A percentile compares a stretch with the other conserved stretches of the same genome.
Conservation (phyloP, 768 basidiomycete genomes). For the Trametes meyenii region DNA sequence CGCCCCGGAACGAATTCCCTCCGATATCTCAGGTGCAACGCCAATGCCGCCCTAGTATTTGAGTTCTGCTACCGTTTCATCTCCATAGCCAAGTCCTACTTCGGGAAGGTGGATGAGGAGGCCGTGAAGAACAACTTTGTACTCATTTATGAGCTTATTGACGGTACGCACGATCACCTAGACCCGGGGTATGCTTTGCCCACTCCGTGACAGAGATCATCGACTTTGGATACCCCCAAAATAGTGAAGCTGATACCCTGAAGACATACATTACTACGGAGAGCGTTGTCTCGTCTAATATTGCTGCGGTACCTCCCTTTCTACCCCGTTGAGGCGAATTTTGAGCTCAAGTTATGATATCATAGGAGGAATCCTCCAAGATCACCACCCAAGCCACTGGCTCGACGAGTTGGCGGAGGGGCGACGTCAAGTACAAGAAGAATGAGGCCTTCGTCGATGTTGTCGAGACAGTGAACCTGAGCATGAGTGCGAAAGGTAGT, state of each 20-base stretch:
- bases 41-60: slow-evolving; percentile 96
- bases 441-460: slow-evolving; percentile 99
- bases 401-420: slow-evolving; percentile 92
- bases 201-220: slow-evolving; percentile 70
- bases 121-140: slow-evolving; percentile 99
- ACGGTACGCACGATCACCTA: slow-evolving; percentile 58
- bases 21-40: slow-evolving; percentile 70
- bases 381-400: slow-evolving; percentile 98
- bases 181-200: background rate
- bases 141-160: slow-evolving; percentile 95
- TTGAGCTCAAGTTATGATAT: background rate
- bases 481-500: slow-evolving; percentile 95
- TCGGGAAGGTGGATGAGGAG: slow-evolving; percentile 98
- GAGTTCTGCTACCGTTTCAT: slow-evolving; percentile 98
- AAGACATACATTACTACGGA: slow-evolving; percentile 99
- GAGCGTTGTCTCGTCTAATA: slow-evolving; percentile 85
- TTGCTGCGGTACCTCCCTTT: slow-evolving; percentile 66
- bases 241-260: slow-evolving; percentile 96
- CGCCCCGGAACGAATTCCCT: background rate
- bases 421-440: slow-evolving; percentile 98
- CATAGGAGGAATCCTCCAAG: slow-evolving; percentile 93
- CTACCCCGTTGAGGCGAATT: background rate
- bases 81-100: slow-evolving; percentile 92
- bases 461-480: slow-evolving; percentile 92
- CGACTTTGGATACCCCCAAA: slow-evolving; percentile 99